Conservation (phyloP, 192 early-diverging fungal genomes). For the Backusella morwellensis region DNA sequence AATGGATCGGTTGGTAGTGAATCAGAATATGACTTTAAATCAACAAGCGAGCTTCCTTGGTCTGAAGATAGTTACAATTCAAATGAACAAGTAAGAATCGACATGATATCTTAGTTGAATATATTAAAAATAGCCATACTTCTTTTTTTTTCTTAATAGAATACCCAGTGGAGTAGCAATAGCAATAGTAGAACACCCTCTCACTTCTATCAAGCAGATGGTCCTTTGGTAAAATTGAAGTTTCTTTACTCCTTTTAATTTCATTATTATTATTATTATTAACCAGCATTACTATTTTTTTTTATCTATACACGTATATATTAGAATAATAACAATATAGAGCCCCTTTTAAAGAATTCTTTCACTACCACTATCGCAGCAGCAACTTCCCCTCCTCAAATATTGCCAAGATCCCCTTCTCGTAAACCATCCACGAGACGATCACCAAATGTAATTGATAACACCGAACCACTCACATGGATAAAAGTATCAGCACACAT, state of each 20-base stretch:
- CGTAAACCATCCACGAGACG: not conserved
- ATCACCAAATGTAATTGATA: constrained; percentile 5
- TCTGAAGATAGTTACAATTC: not conserved
- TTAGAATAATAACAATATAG: not conserved
- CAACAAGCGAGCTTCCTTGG: not conserved
- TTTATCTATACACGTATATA: not conserved
- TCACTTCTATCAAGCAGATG: not conserved
- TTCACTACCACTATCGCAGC: not conserved
- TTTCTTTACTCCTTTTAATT: not conserved
- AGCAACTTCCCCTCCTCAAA: constrained; percentile 3
- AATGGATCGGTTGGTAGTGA: constrained; percentile 3
- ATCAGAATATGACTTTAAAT: not conserved
- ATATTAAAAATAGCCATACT: not conserved
- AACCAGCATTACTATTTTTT: not conserved
- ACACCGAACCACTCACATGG: constrained; percentile 49
- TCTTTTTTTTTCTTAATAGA: not conserved
- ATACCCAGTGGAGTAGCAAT: not conserved
- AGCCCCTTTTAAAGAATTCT: constrained; percentile 35
- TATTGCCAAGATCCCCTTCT: constrained; percentile 19
- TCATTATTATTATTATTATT: not conserved
- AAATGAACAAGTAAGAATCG: not conserved
- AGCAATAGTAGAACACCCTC: not conserved
- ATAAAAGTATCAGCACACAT: constrained; percentile 48
- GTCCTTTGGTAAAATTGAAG: not conserved
- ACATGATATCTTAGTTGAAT: not conserved